These are phyloP conservation scores for Coemansia sp. DNA, from an alignment of 192 early-diverging fungal species.

Conservation along the genomic window DNA sequence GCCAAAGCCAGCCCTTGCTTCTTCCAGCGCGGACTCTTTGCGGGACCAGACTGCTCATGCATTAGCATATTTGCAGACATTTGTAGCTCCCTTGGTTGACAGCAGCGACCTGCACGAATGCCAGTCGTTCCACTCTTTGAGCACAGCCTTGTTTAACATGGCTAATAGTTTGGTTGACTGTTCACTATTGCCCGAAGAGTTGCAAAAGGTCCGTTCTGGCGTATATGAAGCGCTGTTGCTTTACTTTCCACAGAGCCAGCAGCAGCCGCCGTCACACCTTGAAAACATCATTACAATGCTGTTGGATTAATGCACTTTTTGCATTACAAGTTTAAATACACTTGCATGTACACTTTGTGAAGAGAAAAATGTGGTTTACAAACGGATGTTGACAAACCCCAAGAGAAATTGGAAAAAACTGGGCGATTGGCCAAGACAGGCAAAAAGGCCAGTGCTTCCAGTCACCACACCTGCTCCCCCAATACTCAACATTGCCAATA, in stretches of 20 bases:
- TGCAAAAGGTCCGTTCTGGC: constrained; percentile 25
- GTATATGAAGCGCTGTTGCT: constrained; percentile 43
- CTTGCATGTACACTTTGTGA: neutral
- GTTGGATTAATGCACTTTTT: neutral
- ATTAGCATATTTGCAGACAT: constrained; percentile 74
- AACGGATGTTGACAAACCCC: too few species aligned
- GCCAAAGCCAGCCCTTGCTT: neutral
- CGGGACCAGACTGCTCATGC: constrained; percentile 51
- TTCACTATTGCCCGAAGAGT: constrained; percentile 5
- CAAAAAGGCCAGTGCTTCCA: too few species aligned
- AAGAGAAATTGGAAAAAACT: too few species aligned
- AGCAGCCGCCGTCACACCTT: constrained; percentile 31
- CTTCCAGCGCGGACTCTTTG: neutral
- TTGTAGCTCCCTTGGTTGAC: constrained; percentile 72
- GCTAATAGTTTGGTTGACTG: neutral
- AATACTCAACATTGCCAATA: too few species aligned
- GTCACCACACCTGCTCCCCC: too few species aligned
- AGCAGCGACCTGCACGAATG: constrained; percentile 41
- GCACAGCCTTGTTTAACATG: constrained; percentile 48
- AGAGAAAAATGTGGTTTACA: too few species aligned
- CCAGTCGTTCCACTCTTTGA: constrained; percentile 48
- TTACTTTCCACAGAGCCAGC: constrained; percentile 34
- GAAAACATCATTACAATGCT: constrained; percentile 9
- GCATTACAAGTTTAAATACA: neutral
- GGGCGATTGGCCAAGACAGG: too few species aligned